Evolutionary conservation across 352 stramenopile species (phyloP).

Genomic region (Phytophthora palmivora): DNA sequence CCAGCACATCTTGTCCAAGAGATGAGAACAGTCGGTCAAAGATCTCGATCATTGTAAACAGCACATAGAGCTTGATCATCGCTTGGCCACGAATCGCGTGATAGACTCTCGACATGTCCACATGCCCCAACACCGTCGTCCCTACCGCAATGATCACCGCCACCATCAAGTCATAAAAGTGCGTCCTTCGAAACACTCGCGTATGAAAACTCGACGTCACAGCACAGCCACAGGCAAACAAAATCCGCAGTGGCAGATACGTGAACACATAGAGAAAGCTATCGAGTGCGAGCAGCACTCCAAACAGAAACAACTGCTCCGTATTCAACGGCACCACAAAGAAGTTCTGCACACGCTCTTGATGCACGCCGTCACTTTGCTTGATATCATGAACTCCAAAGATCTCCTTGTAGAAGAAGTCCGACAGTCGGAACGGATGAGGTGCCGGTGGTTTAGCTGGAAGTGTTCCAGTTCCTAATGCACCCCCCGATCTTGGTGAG

Average conservation of each 20-base stretch:
- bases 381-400: conserved; percentile 88
- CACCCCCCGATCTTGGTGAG: conserved; percentile 9
- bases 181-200: conserved; percentile 82
- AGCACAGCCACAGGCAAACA: conserved; percentile 78
- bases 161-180: conserved; percentile 94
- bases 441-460: conserved; percentile 34
- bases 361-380: conserved; percentile 70
- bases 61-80: conserved; percentile 99
- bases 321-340: conserved; percentile 76
- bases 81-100: conserved; percentile 98
- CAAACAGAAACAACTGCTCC: conserved; percentile 93
- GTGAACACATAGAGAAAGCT: conserved; percentile 98
- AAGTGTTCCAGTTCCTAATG: background rate
- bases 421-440: conserved; percentile 65
- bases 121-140: conserved; percentile 77
- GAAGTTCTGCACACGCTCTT: conserved; percentile 87
- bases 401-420: conserved; percentile 89
- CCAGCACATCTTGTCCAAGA: conserved; percentile 97
- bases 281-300: conserved; percentile 95
- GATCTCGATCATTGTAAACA: conserved; percentile 99
- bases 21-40: conserved; percentile 97
- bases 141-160: conserved; percentile 82
- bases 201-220: conserved; percentile 81
- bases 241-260: conserved; percentile 94
- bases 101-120: conserved; percentile 98